Base-by-base conservation (phyloP, 2,329 filamentous ascomycete species). In the Curvularia eragrostidis region DNA sequence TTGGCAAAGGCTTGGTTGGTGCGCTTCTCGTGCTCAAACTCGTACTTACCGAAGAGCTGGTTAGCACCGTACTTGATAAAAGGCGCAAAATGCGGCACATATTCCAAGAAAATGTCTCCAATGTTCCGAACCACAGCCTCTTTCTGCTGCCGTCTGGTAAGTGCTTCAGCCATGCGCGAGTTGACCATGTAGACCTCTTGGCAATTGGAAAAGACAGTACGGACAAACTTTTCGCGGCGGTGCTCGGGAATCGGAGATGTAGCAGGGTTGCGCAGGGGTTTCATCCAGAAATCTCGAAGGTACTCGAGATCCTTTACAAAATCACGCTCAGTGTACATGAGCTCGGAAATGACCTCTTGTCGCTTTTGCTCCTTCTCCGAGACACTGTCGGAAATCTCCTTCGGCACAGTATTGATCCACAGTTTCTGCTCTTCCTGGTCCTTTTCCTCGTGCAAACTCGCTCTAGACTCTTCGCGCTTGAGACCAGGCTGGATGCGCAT, bases 271-370 rank as follows among this genome's bases (percentile, higher is more conserved):
- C 93, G 88, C 56, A 99, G 80, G 9, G 95, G 95, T 66, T 95
- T 86, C 80, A 99, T 97, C 95, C 95, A 99, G 82, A 98, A 99
- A 80, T 99, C 95, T 61, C 95, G 88, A 28, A 99, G 83, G 74
- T 99, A 99, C 78, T 99, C 95, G 69, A 99, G 82, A 77, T 99
- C 95, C 81, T 99, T 99, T 74, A 99, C 95, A 70, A 99, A 99
- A 79, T 99, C 95, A 67, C 95, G 87, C 77, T 99, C 95, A 0
- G 95, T 99, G 79, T 99, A 99, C 87, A 96, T 97, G 61, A 98
- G 89, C 76, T 99, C 95, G 5, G 94, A 97, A 59, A 99, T 97
- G 67, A 99, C 91, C 74, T 99, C 95, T 75, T 99, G 95, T 43
- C 95, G 87, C 81, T 98, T 98, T 87, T 97, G 96, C 77, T 99